Evolutionary conservation across 2,329 filamentous ascomycete species (phyloP).

Genomic region (Immersiporthe knoxdaviesiana): DNA sequence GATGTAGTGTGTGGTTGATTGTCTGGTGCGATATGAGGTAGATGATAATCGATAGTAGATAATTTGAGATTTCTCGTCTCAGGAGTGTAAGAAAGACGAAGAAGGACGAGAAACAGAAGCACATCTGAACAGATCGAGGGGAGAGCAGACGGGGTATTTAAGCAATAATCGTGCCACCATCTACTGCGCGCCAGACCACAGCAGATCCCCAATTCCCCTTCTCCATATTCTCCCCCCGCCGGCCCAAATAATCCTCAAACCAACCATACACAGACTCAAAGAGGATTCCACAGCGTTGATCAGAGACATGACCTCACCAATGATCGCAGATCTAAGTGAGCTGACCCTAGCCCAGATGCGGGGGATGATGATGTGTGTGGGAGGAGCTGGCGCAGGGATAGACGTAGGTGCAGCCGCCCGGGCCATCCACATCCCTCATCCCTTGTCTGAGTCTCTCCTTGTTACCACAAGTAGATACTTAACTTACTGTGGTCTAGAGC

Average conservation of each 20-base stretch:
- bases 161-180: neutral
- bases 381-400: neutral
- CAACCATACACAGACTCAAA: neutral
- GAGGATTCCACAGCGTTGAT: slow-evolving; percentile 3
- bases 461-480: too few relatives aligned
- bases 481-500: neutral
- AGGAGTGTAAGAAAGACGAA: neutral
- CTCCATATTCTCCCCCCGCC: neutral
- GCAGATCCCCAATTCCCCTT: neutral
- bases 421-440: neutral
- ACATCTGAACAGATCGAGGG: neutral
- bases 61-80: neutral
- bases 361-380: slow-evolving; percentile 12
- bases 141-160: slow-evolving; percentile 13
- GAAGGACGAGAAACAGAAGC: neutral
- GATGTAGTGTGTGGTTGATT: neutral
- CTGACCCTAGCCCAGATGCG: slow-evolving; percentile 11
- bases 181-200: neutral
- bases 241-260: neutral
- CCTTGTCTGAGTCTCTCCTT: neutral
- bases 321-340: neutral
- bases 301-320: slow-evolving; percentile 15
- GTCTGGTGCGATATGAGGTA: too few relatives aligned
- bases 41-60: neutral
- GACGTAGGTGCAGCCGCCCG: slow-evolving; percentile 1